Evolutionary conservation across 2,329 filamentous ascomycete species (phyloP), one percentile per base, ranked within the genome.

Genomic region (Clarireedia hainanense): DNA sequence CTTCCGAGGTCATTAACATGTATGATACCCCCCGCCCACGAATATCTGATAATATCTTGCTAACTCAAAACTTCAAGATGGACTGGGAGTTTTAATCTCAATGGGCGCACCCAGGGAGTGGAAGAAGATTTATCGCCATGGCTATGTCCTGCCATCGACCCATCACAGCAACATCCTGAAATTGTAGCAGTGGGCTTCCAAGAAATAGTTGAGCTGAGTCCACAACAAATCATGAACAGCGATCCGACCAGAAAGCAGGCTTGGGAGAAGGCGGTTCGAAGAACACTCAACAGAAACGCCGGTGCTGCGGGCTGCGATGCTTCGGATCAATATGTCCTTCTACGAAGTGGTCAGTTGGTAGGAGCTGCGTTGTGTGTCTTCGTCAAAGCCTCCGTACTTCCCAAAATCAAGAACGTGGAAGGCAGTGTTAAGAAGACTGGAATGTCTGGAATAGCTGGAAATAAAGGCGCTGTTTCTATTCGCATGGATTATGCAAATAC

Each of bases 171-270:
- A 47, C 83, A 88, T 58, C 91, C 94, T 5, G 88, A 92, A 57
- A 88, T 99, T 39, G 84, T 95, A 51, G 91, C 88, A 6, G 85
- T 96, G 15, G 94, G 90, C 0, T 97, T 99, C 65, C 94, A 99
- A 68, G 94, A 99, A 71, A 97, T 99, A 60, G 94, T 99, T n/a
- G 89, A 96, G 67, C 76, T 99, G 47, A 96, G 90, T 64, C 94
- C 95, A 15, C 92, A 97, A 69, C 94, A 99, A 67, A 97, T 99
- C 67, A 96, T 99, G 91, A 96, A 95, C 62, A 97, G 91, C 58
- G 92, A 99, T 68, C 94, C 94, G 1, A 83, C 85, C 3, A 81
- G 89, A 53, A 89, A 92, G 62, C 85, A 90, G 60, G 75, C 85
- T 20, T 99, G 94, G 94, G 94, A 99, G 69, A 74, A 79, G 52